These are phyloP conservation scores for Mucor sp. DNA, from an alignment of 371 early-diverging fungal genomes.

Conservation along the genomic window DNA sequence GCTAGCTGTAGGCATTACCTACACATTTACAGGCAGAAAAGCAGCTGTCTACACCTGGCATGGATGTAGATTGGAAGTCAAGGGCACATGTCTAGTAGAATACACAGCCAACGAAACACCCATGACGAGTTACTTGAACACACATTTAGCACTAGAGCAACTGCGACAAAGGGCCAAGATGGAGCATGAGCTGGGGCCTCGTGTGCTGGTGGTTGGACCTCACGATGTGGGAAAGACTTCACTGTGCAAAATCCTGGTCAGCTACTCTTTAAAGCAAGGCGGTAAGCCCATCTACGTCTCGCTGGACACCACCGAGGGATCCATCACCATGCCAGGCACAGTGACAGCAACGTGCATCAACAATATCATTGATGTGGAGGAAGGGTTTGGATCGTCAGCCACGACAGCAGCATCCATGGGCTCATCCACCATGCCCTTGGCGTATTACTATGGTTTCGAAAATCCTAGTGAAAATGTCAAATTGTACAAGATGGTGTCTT, in stretches of 20 bases:
- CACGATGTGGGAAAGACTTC: conserved; percentile 92
- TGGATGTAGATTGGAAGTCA: conserved; percentile 79
- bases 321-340: conserved; percentile 86
- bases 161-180: conserved; percentile 54
- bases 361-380: conserved; percentile 82
- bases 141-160: conserved; percentile 87
- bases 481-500: conserved; percentile 69
- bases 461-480: conserved; percentile 76
- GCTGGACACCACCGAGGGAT: conserved; percentile 84
- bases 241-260: conserved; percentile 77
- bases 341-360: conserved; percentile 77
- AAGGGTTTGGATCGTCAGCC: conserved; percentile 83
- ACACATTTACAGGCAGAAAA: conserved; percentile 82
- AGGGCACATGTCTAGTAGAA: conserved; percentile 75
- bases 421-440: conserved; percentile 76
- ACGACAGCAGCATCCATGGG: conserved; percentile 69
- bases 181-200: conserved; percentile 59
- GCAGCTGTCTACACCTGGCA: conserved; percentile 94
- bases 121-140: conserved; percentile 87
- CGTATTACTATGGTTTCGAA: conserved; percentile 90
- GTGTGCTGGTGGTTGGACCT: conserved; percentile 89
- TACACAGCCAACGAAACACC: conserved; percentile 94
- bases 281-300: conserved; percentile 83
- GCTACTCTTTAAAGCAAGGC: conserved; percentile 81
- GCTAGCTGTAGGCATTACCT: conserved; percentile 73